These are phyloP conservation scores for Sugiyamaella neomexicana DNA, from an alignment of 1,139 yeast genomes.

Conservation along the genomic window DNA sequence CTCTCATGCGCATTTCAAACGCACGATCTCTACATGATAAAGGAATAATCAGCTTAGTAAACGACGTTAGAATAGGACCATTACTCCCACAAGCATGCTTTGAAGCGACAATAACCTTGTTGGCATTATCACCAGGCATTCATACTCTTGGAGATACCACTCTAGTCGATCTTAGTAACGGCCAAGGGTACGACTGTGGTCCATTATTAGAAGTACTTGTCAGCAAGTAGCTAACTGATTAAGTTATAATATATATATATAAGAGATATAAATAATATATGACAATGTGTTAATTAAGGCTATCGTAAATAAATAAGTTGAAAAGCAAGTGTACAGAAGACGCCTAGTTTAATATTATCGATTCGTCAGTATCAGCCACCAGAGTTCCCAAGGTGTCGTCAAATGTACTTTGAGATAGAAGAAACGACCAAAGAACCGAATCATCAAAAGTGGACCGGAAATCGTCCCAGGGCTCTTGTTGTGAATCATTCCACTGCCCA, in stretches of 20 bases:
- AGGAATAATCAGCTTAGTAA: conserved; percentile 57
- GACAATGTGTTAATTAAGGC: background rate
- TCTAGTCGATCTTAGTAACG: conserved; percentile 60
- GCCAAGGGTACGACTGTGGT: conserved; percentile 74
- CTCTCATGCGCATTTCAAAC: conserved; percentile 40
- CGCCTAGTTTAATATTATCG: conserved; percentile 1
- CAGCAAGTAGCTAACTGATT: background rate
- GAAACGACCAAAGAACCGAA: conserved; percentile 14
- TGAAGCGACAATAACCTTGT: conserved; percentile 60
- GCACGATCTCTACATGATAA: conserved; percentile 26
- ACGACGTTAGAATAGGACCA: conserved; percentile 65
- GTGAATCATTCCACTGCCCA: conserved; percentile 14
- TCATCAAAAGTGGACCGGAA: conserved; percentile 15
- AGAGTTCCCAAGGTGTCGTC: conserved; percentile 12
- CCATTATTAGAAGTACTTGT: conserved; percentile 67
- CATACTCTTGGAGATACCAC: conserved; percentile 65
- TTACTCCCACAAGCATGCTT: conserved; percentile 62
- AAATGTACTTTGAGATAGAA: conserved; percentile 13
- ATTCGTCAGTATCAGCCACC: conserved; percentile 1
- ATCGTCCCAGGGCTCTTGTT: conserved; percentile 15
- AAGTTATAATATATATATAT: background rate
- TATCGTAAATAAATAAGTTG: background rate
- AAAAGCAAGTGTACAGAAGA: background rate
- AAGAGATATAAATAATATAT: background rate
- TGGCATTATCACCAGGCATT: conserved; percentile 66